These are phyloP conservation scores for Cardamine chenopodiifolia DNA, from an alignment of 345 rosid genomes.

Conservation along the genomic window DNA sequence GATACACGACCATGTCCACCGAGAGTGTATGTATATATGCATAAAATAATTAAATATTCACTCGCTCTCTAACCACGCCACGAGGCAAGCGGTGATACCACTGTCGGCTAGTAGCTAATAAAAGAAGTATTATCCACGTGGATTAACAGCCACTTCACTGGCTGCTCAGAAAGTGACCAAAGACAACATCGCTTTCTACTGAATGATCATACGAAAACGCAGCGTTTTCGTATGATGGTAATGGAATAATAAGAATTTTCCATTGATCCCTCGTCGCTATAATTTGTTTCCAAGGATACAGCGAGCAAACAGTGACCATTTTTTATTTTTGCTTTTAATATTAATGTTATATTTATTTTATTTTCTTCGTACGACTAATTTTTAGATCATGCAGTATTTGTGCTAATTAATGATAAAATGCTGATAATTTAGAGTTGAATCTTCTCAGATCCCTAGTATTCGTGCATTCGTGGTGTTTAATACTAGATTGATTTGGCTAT, in stretches of 20 bases:
- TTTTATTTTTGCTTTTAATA: not conserved
- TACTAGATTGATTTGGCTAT: not conserved
- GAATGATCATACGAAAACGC: not conserved
- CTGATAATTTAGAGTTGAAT: not conserved
- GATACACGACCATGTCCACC: slow-evolving; percentile 37
- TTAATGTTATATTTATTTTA: not conserved
- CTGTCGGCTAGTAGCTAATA: slow-evolving; percentile 15
- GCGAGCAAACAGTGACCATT: not conserved
- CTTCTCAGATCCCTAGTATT: not conserved
- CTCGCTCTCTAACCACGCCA: slow-evolving; percentile 14
- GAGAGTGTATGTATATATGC: slow-evolving; percentile 14
- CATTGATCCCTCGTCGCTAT: not conserved
- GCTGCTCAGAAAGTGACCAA: slow-evolving; percentile 28
- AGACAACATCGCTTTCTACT: not conserved
- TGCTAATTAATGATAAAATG: no score
- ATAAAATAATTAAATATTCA: not conserved
- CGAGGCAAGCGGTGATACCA: slow-evolving; percentile 15
- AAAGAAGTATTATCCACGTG: slow-evolving; percentile 21
- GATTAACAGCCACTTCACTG: slow-evolving; percentile 20
- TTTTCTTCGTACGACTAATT: not conserved
- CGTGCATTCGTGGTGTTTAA: not conserved
- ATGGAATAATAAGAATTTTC: not conserved
- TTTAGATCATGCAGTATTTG: no score
- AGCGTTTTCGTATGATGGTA: not conserved
- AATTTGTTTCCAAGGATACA: not conserved